These are phyloP conservation scores for Capsicum chinense DNA, from an alignment of 257 asterid genomes.

Conservation along the genomic window DNA sequence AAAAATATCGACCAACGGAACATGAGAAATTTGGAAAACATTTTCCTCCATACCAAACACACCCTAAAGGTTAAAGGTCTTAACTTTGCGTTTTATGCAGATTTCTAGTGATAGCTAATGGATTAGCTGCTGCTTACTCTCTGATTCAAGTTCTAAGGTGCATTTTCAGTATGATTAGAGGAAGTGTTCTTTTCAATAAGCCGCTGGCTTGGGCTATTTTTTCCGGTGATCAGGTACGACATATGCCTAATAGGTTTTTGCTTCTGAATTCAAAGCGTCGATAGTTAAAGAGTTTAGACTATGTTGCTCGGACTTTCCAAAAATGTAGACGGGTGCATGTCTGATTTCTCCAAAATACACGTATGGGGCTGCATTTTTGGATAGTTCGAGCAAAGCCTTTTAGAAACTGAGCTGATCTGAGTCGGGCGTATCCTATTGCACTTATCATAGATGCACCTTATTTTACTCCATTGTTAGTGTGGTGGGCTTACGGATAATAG, in stretches of 20 bases:
- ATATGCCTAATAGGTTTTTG: not conserved
- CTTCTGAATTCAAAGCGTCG: not conserved
- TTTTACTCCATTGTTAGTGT: not conserved
- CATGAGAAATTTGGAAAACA: no score
- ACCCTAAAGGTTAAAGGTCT: not conserved
- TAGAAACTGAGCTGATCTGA: no score
- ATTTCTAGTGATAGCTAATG: slow-evolving; percentile 80
- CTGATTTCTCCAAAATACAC: no score
- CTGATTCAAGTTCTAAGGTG: slow-evolving; percentile 81
- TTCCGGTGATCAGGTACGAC: slow-evolving; percentile 93
- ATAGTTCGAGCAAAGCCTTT: no score
- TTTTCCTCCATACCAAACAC: not conserved
- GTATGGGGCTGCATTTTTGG: no score
- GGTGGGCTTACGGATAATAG: not conserved
- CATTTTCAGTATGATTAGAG: slow-evolving; percentile 70
- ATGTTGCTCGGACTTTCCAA: no score
- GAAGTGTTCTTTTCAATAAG: slow-evolving; percentile 82
- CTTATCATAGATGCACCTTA: not conserved
- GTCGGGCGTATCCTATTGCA: not conserved
- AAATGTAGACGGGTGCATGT: no score
- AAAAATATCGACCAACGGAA: no score
- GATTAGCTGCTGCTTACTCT: slow-evolving; percentile 89
- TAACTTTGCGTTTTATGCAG: slow-evolving; percentile 45
- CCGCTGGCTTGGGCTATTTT: slow-evolving; percentile 97
- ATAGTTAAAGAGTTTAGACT: no score